Evolutionary conservation across 805 yeast genomes (phyloP), one percentile per base, ranked within the genome.

Genomic region (Dipodascus geniculatus): DNA sequence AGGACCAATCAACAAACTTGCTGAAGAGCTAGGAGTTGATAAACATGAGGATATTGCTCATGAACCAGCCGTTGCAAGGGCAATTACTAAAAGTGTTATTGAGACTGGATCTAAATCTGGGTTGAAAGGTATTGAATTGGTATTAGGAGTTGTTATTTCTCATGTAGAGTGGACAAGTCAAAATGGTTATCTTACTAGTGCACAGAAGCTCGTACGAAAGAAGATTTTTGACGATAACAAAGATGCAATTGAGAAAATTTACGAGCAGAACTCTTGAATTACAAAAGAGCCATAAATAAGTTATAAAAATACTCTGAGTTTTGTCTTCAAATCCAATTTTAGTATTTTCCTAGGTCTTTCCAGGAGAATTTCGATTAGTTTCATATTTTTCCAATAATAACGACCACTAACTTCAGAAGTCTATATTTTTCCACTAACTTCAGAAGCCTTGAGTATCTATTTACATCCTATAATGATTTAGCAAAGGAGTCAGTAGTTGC

Each of bases 101-200:
- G 77, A 77, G 23, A 87, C 96, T 4, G 99, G 89, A 61, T 82
- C 79, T 69, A 61, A 78, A 17, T 90, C 83, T 67, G 96, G 95
- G 8, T 78, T 93, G 60, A 74, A 70, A 50, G 95, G 96, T 56
- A 90, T 88, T 60, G 98, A 93, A 71, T 74, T 91, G 59, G 66
- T 93, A 54, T 80, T 80, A 59, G 95, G 90, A 60, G 76, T 85
- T 57, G 88, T 85, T 14, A 68, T 93, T 56, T 76, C 82, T 55
- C 90, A 87, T 59, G 91, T 82, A 52, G 99, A 93, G 74, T 93
- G 99, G 98, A 93, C 98, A 42, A 97, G 99, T 48, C 93, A 88
- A 70, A 87, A 81, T 66, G 98, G 96, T 0, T 87, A 74, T 60
- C 95, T 91, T 54, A 89, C 98, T 14, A 82, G 95, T 55, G 99